Evolutionary conservation across 495 filamentous ascomycete species (phyloP).

Genomic region (Podospora australis): DNA sequence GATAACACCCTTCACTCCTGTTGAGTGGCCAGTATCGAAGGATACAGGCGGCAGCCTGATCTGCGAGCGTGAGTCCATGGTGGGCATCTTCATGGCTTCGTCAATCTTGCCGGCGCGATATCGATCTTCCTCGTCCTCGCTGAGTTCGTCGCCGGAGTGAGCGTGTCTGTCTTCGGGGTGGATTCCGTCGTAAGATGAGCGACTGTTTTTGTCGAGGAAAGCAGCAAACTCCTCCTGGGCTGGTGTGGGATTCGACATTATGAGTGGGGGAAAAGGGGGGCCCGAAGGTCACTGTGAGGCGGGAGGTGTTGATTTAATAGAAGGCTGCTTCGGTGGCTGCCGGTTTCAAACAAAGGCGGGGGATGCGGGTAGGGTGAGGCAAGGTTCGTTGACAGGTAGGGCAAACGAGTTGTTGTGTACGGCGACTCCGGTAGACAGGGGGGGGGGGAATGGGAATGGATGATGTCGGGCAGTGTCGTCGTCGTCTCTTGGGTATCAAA

Average conservation of each 20-base stretch:
- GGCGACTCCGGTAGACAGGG: conserved; percentile 20
- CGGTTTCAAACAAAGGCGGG: conserved; percentile 12
- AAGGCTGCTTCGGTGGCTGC: too few relatives aligned
- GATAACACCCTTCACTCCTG: conserved; percentile 98
- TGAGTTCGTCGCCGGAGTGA: conserved; percentile 42
- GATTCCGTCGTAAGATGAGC: conserved; percentile 33
- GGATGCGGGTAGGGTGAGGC: conserved; percentile 5
- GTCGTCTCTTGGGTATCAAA: conserved; percentile 17
- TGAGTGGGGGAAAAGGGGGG: conserved; percentile 24
- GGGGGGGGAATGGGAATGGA: too few relatives aligned
- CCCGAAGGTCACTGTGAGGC: not conserved
- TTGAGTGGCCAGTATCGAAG: conserved; percentile 66
- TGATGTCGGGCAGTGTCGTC: too few relatives aligned
- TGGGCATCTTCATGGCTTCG: conserved; percentile 52
- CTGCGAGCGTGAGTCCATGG: conserved; percentile 43
- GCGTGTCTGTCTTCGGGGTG: conserved; percentile 50
- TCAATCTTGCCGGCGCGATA: conserved; percentile 54
- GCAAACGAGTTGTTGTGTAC: conserved; percentile 14
- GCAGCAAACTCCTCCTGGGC: conserved; percentile 84
- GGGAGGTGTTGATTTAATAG: conserved; percentile 16
- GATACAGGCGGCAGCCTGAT: conserved; percentile 53
- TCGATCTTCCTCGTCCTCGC: conserved; percentile 50
- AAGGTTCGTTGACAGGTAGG: conserved; percentile 25
- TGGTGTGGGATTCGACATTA: conserved; percentile 49
- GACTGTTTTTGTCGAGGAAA: conserved; percentile 55